Conservation (phyloP, 345 rosid species). For the Dimocarpus longan region DNA sequence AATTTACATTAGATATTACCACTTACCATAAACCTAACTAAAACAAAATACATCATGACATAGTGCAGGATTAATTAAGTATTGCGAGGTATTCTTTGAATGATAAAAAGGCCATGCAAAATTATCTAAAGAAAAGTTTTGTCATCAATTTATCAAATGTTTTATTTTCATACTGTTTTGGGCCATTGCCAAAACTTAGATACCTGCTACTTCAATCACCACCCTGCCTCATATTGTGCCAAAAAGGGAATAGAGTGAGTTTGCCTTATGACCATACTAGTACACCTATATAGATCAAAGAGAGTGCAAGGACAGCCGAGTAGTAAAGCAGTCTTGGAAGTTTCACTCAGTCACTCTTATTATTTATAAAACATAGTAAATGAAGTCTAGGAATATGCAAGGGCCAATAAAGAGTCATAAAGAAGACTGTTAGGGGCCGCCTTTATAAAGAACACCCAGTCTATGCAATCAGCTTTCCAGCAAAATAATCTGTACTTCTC, state of each 20-base stretch:
- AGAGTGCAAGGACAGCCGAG: neutral
- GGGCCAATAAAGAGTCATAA: neutral
- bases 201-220: no score
- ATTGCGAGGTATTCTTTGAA: no score
- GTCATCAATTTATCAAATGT: no score
- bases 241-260: no score
- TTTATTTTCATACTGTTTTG: no score
- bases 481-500: neutral
- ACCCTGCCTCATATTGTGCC: no score
- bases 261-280: neutral
- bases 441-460: neutral
- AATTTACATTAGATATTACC: neutral
- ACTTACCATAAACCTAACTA: neutral
- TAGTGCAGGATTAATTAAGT: no score
- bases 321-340: neutral
- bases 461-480: neutral
- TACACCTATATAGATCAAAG: neutral
- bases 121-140: no score
- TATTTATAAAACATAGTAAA: neutral
- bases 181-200: no score
- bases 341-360: neutral
- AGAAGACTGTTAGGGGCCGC: neutral
- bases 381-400: neutral
- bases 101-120: no score
- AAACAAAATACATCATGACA: neutral